Base-by-base conservation (phyloP, 2,329 filamentous ascomycete genomes). In the Camptophora hylomeconis region DNA sequence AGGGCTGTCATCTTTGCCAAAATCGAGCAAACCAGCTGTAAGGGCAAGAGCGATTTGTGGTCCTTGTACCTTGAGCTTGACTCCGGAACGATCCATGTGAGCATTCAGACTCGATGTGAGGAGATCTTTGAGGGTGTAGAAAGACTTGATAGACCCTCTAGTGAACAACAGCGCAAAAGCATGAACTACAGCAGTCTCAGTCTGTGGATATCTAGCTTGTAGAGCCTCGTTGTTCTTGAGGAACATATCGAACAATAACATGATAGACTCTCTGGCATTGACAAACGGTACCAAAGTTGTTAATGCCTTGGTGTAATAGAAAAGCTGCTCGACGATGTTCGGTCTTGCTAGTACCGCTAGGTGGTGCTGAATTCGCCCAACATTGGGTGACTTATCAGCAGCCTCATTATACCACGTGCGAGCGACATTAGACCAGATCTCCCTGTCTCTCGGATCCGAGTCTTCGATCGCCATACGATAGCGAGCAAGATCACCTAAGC, bases 381-480 rank as follows among this genome's bases (percentile, higher is more conserved):
- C 74, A 0, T 67, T 68, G 0, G 86, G 82, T 0, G 72, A 72
- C 16, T 75, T 75, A 41, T 92, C 79, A 0, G 80, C 80, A 0
- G 82, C 81, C 41, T 79, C 79, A 2, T 69, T 75, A 41, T 92
- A 94, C 89, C 87, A 95, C 22, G 77, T 74, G 0, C 76, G 62
- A 0, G 80, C 79, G 0, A 93, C 80, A 0, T 68, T 67, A 0
- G 79, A 80, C 87, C 87, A 95, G 0, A 74, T 70, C 26, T 92
- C 81, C 1, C 80, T 62, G 31, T 87, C 79, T 2, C 68, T 56
- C 12, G 80, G 64, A 37, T 89, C 77, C 15, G 79, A 72, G 21
- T 92, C 80, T 49, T 94, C 86, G 24, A 94, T 84, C 0, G 84
- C 83, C 84, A 94, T 94, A 3, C 77, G 65, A 44, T 92, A 94